Base-by-base conservation (phyloP, 768 basidiomycete genomes). In the Pleurotus citrinopileatus region DNA sequence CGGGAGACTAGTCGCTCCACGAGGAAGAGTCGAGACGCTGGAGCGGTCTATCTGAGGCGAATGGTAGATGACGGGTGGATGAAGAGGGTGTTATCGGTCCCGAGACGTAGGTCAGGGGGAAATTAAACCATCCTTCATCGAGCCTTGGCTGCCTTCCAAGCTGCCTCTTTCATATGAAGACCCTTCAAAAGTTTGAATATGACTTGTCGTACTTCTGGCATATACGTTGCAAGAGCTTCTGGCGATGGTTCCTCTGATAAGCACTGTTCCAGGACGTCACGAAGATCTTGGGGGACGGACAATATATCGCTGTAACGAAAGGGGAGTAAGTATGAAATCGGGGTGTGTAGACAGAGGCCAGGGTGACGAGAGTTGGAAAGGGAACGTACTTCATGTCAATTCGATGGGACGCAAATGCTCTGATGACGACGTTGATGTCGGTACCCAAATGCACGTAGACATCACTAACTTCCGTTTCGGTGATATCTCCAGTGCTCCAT, bases 401-500 rank as follows among this genome's bases (percentile, higher is more conserved):
- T 36, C 81, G 77, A 60, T 87, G 81, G 28, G 75, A 72, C 8
- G 81, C 77, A 63, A 98, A 97, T 0, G 93, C 90, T 34, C 70
- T 75, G 19, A 91, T 80, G 37, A 86, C 86, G 2, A 78, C 70
- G 67, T 94, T 94, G 74, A 97, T 95, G 60, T 94, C 88, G 63
- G 89, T 88, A 40, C 93, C 94, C 13, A 97, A 81, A 60, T 84
- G 80, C 52, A 98, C 90, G 67, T 94, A 98, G 51, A 90, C 81
- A 67, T 96, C 85, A 75, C 89, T 92, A 62, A 98, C 92, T 63
- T 91, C 75, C 12, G 69, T 72, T 51, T 92, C 87, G 1, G 78
- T 70, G 1, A 83, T 83, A 42, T 79, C 72, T 2, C 76, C 73
- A 1, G 70, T 57, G 45, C 84, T 80, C 93, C 94, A 95, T 55